Evolutionary conservation across 1,139 yeast genomes (phyloP).

Genomic region (Neolecta irregularis): DNA sequence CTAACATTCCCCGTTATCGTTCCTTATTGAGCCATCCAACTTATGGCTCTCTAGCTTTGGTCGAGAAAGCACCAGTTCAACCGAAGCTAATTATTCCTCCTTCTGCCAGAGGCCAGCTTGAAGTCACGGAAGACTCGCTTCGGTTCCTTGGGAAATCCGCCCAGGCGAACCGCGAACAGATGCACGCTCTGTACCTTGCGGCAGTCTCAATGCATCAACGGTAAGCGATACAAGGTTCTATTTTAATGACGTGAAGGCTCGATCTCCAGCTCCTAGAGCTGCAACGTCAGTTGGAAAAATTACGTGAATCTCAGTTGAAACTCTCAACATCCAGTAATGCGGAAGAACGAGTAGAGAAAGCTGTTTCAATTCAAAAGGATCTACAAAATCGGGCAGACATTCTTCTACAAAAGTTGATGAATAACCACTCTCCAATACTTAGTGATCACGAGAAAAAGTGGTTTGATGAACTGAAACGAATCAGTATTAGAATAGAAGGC

Average conservation of each 20-base stretch:
- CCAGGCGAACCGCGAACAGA: slow-evolving; percentile 4
- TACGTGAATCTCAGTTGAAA: background rate
- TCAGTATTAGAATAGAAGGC: slow-evolving; percentile 14
- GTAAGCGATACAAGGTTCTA: slow-evolving; percentile 1
- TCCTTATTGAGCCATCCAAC: no score
- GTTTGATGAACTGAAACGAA: slow-evolving; percentile 31
- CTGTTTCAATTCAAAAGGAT: slow-evolving; percentile 22
- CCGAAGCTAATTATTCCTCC: no score
- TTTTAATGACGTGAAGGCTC: slow-evolving; percentile 7
- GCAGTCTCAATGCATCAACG: slow-evolving; percentile 3
- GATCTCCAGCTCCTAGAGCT: slow-evolving; percentile 8
- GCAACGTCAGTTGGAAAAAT: slow-evolving; percentile 8
- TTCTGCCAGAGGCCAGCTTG: background rate
- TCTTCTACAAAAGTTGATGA: slow-evolving; percentile 21
- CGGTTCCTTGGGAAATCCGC: slow-evolving; percentile 10
- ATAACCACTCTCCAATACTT: slow-evolving; percentile 22
- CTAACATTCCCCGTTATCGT: no score
- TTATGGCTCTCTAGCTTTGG: no score
- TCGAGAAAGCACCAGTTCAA: no score
- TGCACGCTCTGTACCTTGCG: slow-evolving; percentile 3
- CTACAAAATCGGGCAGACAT: slow-evolving; percentile 23
- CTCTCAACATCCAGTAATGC: background rate
- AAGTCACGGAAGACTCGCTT: slow-evolving; percentile 6
- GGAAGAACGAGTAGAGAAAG: slow-evolving; percentile 11
- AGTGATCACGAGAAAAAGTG: slow-evolving; percentile 31